phyloP scores from a whole-genome alignment of 169 alveolate genomes.

The Cryptosporidium baileyi region DNA sequence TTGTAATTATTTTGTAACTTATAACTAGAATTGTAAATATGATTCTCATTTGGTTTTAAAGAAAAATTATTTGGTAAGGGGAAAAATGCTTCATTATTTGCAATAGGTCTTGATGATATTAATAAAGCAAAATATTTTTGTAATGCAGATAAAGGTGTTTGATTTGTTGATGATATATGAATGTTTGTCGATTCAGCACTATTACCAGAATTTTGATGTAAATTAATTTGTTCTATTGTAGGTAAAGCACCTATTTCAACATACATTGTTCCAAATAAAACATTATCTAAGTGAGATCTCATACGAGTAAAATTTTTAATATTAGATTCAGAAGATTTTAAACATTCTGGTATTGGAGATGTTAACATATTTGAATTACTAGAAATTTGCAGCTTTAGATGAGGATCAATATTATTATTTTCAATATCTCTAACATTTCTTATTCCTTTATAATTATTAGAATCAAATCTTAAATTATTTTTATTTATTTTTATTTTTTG shows the following conservation, averaged over 20 bases:
- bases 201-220: no score
- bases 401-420: neutral
- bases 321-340: neutral
- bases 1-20: no score
- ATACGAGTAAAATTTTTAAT: neutral
- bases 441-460: neutral
- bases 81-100: slow-evolving; percentile 65
- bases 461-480: neutral
- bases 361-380: neutral
- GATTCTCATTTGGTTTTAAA: neutral
- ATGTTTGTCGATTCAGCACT: no score
- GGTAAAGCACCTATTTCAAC: slow-evolving; percentile 44
- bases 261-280: slow-evolving; percentile 45
- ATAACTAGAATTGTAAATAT: neutral
- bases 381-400: no score
- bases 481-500: slow-evolving; percentile 5
- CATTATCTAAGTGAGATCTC: slow-evolving; percentile 55
- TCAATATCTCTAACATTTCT: neutral
- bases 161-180: neutral
- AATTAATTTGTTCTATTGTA: neutral
- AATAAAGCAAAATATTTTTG: slow-evolving; percentile 50
- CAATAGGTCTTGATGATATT: slow-evolving; percentile 64
- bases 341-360: neutral
- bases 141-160: neutral
- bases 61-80: slow-evolving; percentile 52